These are phyloP conservation scores for Oidiodendron maius DNA, from an alignment of 495 filamentous ascomycete genomes.

Conservation along the genomic window DNA sequence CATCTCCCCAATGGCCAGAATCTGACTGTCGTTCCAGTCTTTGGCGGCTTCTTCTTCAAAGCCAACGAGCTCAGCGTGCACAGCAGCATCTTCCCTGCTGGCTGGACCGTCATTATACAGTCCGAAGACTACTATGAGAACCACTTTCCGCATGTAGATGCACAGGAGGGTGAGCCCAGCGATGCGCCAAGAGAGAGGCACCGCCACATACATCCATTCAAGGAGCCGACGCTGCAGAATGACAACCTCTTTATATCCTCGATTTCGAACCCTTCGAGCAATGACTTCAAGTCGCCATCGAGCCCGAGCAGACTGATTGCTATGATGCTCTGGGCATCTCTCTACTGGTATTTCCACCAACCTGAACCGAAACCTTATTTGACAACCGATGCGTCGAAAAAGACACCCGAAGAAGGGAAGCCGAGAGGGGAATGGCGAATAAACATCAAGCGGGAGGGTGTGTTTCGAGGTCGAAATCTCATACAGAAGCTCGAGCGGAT, in stretches of 20 bases:
- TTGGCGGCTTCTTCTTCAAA: conserved; percentile 85
- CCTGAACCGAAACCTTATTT: conserved; percentile 49
- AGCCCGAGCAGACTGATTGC: conserved; percentile 84
- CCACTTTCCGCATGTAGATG: conserved; percentile 20
- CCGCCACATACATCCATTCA: conserved; percentile 57
- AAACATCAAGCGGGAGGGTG: conserved; percentile 76
- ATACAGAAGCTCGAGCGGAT: conserved; percentile 91
- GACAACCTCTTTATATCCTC: conserved; percentile 87
- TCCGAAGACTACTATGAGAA: conserved; percentile 52
- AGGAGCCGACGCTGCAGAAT: conserved; percentile 62
- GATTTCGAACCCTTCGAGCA: conserved; percentile 75
- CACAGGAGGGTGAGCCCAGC: conserved; percentile 11
- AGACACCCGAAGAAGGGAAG: conserved; percentile 59
- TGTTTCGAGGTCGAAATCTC: conserved; percentile 74
- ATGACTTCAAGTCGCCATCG: conserved; percentile 68
- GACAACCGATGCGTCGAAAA: conserved; percentile 52
- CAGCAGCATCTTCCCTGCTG: conserved; percentile 67
- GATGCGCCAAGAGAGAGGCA: conserved; percentile 22
- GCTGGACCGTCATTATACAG: conserved; percentile 83
- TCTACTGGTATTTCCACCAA: conserved; percentile 97
- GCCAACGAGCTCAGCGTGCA: conserved; percentile 64
- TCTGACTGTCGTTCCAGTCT: conserved; percentile 74
- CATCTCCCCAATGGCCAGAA: conserved; percentile 83
- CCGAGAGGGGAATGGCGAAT: conserved; percentile 87
- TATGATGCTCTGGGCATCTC: conserved; percentile 91